These are phyloP conservation scores for Spathaspora sp. DNA, from an alignment of 805 yeast genomes.

Conservation along the genomic window DNA sequence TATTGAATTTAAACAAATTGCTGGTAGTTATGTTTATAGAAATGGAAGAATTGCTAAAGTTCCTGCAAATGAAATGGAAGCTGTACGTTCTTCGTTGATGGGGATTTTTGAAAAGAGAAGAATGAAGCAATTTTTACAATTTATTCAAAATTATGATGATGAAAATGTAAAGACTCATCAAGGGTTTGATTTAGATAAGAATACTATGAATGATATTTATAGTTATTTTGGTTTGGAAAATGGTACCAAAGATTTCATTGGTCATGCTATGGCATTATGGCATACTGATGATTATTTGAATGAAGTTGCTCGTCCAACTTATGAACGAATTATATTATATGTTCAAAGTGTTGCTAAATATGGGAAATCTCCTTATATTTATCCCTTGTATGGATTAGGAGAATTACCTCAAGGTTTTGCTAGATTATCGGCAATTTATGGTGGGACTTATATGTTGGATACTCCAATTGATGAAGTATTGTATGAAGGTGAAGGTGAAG, in stretches of 20 bases:
- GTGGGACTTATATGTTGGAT: constrained; percentile 97
- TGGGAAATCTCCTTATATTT: constrained; percentile 94
- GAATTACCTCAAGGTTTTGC: constrained; percentile 99
- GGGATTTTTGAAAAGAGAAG: constrained; percentile 95
- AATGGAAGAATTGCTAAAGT: constrained; percentile 91
- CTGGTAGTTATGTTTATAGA: constrained; percentile 93
- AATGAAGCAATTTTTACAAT: constrained; percentile 88
- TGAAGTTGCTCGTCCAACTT: constrained; percentile 88
- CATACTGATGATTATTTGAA: constrained; percentile 84
- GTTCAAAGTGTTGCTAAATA: constrained; percentile 89
- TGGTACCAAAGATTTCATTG: constrained; percentile 94
- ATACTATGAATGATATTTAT: constrained; percentile 89
- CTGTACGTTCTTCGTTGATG: constrained; percentile 86
- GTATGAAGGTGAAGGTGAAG: constrained; percentile 55
- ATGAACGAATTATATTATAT: constrained; percentile 80
- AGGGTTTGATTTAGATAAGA: constrained; percentile 78
- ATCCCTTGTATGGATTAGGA: constrained; percentile 94
- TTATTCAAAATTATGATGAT: constrained; percentile 77
- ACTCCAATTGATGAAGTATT: constrained; percentile 90
- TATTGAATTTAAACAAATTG: constrained; percentile 92
- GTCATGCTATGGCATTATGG: constrained; percentile 98
- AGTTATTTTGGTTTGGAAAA: constrained; percentile 84
- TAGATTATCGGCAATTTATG: constrained; percentile 91
- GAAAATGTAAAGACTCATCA: constrained; percentile 78
- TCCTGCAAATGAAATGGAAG: constrained; percentile 89